Percentiles rank a stretch among this genome's conserved stretches.
These are phyloP conservation scores for Cercospora citrullina DNA, from an alignment of 2,329 filamentous ascomycete species.

Conservation along the genomic window DNA sequence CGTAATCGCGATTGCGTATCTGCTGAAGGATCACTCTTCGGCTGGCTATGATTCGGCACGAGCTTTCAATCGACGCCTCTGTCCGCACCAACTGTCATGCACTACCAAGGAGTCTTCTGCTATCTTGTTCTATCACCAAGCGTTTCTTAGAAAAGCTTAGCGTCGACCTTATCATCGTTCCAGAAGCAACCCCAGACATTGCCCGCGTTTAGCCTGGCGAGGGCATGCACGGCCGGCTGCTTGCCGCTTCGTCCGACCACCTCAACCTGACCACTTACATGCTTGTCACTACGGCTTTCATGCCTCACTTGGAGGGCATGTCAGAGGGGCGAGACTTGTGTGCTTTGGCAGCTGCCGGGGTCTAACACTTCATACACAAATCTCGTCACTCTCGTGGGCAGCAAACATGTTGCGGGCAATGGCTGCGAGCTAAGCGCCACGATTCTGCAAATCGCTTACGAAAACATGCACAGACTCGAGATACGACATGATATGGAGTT, in stretches of 20 bases:
- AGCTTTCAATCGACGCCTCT: neutral
- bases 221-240: neutral
- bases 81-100: neutral
- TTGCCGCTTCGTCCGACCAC: neutral
- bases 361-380: neutral
- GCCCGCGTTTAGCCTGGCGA: neutral
- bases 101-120: neutral
- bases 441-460: neutral
- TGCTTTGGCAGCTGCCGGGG: neutral
- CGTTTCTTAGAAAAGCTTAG: neutral
- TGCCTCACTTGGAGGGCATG: neutral
- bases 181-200: neutral
- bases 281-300: neutral
- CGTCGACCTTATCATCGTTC: neutral
- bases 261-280: neutral
- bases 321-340: neutral
- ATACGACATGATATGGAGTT: neutral
- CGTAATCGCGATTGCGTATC: neutral
- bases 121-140: neutral
- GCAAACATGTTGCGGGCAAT: neutral
- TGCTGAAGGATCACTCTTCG: neutral
- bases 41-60: neutral
- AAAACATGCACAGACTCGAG: neutral
- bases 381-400: neutral
- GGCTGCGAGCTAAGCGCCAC: neutral